Conservation (phyloP, 805 yeast species). For the Ogataea pini region DNA sequence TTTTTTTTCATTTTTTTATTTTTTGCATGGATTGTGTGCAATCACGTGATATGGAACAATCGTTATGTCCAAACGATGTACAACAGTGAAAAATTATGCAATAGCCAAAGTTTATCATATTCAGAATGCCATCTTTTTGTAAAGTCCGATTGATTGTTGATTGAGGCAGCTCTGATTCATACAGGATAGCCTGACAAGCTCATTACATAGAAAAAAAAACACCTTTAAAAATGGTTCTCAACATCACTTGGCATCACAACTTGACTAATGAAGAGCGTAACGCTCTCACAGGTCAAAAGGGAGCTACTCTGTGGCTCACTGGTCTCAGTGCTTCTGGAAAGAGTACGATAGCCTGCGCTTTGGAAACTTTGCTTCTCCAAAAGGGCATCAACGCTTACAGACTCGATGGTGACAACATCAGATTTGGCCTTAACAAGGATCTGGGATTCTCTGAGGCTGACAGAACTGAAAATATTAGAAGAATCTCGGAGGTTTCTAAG, state of each 20-base stretch:
- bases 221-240: conserved; percentile 73
- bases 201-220: neutral
- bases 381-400: conserved; percentile 76
- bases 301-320: conserved; percentile 93
- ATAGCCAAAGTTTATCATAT: neutral
- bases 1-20: conserved; percentile 1
- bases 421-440: conserved; percentile 94
- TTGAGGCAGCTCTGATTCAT: neutral
- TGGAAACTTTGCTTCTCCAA: conserved; percentile 78
- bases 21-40: neutral
- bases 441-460: conserved; percentile 90
- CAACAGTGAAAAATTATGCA: conserved; percentile 5
- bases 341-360: conserved; percentile 91
- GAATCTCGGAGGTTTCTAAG: conserved; percentile 93
- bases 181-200: too few relatives aligned
- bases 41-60: conserved; percentile 2
- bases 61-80: neutral
- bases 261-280: conserved; percentile 81
- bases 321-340: conserved; percentile 96
- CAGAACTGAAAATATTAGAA: conserved; percentile 91
- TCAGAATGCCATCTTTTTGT: neutral
- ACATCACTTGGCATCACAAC: conserved; percentile 95
- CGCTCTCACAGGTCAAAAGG: conserved; percentile 70
- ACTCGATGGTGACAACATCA: conserved; percentile 90
- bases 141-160: neutral